phyloP scores from a whole-genome alignment of 2,329 filamentous ascomycete genomes.

The Ilyonectria mors-panacis region DNA sequence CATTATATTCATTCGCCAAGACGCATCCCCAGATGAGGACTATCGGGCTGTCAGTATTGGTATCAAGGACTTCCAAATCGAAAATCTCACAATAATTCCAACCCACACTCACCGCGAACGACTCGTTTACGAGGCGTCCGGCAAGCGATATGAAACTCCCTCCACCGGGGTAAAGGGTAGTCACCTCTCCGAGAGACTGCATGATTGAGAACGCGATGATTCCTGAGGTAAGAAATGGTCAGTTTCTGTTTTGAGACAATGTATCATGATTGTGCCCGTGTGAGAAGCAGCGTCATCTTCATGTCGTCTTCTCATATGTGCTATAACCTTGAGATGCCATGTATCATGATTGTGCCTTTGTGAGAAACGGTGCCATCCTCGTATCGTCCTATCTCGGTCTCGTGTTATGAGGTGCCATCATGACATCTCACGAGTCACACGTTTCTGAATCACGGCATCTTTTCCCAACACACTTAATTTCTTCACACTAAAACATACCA shows the following conservation, averaged over 20 bases:
- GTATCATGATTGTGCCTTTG: background rate
- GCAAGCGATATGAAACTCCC: constrained; percentile 81
- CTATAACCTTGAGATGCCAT: background rate
- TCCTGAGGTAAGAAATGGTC: constrained; percentile 45
- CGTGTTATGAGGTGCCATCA: background rate
- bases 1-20: constrained; percentile 80
- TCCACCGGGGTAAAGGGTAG: constrained; percentile 79
- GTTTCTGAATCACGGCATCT: background rate
- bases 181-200: constrained; percentile 82
- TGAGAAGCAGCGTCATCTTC: background rate
- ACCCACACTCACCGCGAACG: constrained; percentile 77
- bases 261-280: background rate
- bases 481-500: constrained; percentile 53
- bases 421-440: background rate
- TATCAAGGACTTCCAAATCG: too few species aligned
- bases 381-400: background rate
- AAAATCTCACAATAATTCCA: constrained; percentile 78
- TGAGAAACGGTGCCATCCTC: background rate
- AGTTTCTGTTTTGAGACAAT: constrained; percentile 23
- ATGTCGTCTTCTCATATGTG: background rate
- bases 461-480: background rate
- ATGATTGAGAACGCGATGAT: constrained; percentile 78
- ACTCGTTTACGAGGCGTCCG: constrained; percentile 79
- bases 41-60: too few species aligned
- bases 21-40: constrained; percentile 70